Evolutionary conservation across 306 rosid species (phyloP).

Genomic region (Quercus bicolor): DNA sequence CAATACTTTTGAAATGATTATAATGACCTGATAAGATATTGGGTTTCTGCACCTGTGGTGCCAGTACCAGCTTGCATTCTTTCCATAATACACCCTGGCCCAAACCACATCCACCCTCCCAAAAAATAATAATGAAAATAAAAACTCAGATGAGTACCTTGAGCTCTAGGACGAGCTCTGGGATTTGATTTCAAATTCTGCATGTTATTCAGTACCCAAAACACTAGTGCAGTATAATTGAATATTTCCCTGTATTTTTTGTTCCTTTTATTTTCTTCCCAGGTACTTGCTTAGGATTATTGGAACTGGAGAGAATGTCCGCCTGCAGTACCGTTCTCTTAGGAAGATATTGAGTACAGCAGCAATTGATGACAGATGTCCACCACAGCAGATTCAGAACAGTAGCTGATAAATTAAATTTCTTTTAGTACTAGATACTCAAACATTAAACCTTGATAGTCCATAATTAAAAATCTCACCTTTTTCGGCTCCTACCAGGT

Average conservation of each 20-base stretch:
- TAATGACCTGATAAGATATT: background rate
- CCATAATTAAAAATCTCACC: conserved; percentile 9
- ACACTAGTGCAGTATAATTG: background rate
- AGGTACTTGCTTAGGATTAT: conserved; percentile 94
- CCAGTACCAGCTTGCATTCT: background rate
- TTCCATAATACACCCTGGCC: background rate
- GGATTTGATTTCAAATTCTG: background rate
- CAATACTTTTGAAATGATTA: too few relatives aligned
- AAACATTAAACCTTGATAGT: background rate
- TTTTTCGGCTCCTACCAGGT: background rate
- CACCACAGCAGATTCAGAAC: conserved; percentile 55
- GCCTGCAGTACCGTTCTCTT: conserved; percentile 93
- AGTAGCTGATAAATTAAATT: conserved; percentile 37
- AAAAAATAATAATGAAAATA: background rate
- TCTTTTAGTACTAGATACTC: background rate
- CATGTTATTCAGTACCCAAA: background rate
- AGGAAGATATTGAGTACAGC: conserved; percentile 60
- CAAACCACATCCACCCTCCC: too few relatives aligned
- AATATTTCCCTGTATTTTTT: background rate
- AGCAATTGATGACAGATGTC: conserved; percentile 36
- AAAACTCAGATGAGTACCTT: background rate
- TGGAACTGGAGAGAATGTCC: conserved; percentile 83
- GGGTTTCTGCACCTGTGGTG: background rate
- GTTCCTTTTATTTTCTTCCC: conserved; percentile 3
- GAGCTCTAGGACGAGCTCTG: background rate